Evolutionary conservation across 257 asterid genomes (phyloP).

Genomic region (Mentha longifolia): DNA sequence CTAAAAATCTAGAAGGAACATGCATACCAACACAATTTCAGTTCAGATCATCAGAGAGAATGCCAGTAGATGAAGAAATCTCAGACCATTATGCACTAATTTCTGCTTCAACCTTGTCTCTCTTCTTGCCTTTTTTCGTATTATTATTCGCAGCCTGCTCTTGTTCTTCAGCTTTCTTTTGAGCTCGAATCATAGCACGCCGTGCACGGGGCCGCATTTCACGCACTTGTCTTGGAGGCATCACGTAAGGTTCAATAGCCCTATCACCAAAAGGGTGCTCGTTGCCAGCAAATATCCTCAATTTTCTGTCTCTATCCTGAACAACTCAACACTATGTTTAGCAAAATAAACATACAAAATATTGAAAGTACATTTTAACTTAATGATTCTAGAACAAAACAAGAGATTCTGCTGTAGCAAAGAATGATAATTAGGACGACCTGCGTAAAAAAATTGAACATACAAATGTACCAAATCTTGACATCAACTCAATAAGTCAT

Average conservation of each 20-base stretch:
- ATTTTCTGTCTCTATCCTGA: conserved; percentile 87
- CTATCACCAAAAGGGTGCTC: conserved; percentile 93
- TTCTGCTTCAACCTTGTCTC: conserved; percentile 48
- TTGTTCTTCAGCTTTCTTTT: conserved; percentile 85
- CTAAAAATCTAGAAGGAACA: not conserved
- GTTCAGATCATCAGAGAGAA: not conserved
- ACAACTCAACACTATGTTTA: conserved; percentile 10
- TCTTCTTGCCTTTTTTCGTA: conserved; percentile 66
- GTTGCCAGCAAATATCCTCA: conserved; percentile 81
- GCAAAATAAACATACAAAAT: conserved; percentile 5
- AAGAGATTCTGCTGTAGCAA: not conserved
- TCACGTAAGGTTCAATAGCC: conserved; percentile 65
- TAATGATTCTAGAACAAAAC: not conserved
- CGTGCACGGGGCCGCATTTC: conserved; percentile 91
- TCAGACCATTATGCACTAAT: conserved; percentile 36
- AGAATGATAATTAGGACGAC: not conserved
- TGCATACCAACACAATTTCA: conserved; percentile 13
- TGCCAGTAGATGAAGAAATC: conserved; percentile 13
- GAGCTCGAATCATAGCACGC: conserved; percentile 91
- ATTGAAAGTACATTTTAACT: not conserved
- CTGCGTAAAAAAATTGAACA: not conserved
- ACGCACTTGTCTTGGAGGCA: conserved; percentile 91
- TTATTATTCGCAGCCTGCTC: conserved; percentile 52
- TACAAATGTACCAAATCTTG: not conserved
- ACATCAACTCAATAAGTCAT: not conserved